phyloP scores from a whole-genome alignment of 2,329 filamentous ascomycete species.

The Epichloe baconii region DNA sequence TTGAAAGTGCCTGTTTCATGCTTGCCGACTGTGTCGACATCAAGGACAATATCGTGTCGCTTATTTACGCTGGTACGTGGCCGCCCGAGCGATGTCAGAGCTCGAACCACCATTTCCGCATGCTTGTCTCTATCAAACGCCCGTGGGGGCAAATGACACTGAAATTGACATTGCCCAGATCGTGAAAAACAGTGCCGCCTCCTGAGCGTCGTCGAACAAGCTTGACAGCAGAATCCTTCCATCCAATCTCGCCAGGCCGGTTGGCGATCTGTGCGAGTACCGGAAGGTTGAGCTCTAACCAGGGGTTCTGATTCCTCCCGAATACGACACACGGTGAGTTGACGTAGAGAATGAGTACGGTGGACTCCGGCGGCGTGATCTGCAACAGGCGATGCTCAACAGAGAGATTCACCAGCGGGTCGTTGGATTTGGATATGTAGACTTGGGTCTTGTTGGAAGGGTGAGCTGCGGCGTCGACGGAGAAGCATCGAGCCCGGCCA shows the following conservation, averaged over 20 bases:
- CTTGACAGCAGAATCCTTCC: conserved; percentile 23
- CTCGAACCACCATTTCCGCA: conserved; percentile 86
- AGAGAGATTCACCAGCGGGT: conserved; percentile 84
- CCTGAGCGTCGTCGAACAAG: conserved; percentile 78
- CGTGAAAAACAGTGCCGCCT: conserved; percentile 90
- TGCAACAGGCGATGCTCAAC: conserved; percentile 85
- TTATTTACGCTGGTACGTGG: conserved; percentile 63
- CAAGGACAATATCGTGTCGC: conserved; percentile 84
- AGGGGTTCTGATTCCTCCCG: conserved; percentile 95
- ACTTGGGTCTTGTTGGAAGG: conserved; percentile 45
- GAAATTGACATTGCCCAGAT: conserved; percentile 88
- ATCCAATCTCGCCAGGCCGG: conserved; percentile 11
- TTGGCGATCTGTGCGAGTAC: conserved; percentile 30
- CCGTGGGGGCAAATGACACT: conserved; percentile 73
- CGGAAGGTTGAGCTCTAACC: conserved; percentile 73
- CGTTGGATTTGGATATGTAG: conserved; percentile 53
- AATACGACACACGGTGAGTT: conserved; percentile 83
- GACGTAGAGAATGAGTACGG: conserved; percentile 73
- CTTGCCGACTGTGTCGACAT: conserved; percentile 18
- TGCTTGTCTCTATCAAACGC: conserved; percentile 75
- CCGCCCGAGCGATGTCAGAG: conserved; percentile 49
- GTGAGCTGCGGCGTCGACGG: conserved; percentile 26
- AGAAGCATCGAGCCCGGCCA: conserved; percentile 14
- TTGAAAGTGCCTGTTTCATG: conserved; percentile 42
- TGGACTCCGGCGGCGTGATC: conserved; percentile 56